Evolutionary conservation across 768 basidiomycete genomes (phyloP).

Genomic region (Crucibulum laeve): DNA sequence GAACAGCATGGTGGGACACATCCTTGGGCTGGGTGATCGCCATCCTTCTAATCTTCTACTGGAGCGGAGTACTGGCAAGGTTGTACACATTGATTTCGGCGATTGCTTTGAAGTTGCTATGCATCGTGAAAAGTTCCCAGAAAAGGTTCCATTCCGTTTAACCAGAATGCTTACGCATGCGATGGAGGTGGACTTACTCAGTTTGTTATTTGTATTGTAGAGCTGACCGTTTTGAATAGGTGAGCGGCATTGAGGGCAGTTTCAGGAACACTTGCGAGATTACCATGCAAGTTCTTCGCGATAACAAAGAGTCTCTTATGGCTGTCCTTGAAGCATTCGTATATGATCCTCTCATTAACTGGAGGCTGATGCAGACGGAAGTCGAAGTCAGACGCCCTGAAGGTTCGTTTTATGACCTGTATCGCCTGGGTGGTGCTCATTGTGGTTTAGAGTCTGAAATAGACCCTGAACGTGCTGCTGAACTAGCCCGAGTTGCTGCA

Average conservation of each 20-base stretch:
- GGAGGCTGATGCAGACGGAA: conserved; percentile 88
- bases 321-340: conserved; percentile 98
- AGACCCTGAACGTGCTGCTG: conserved; percentile 52
- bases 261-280: conserved; percentile 95
- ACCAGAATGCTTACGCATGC: conserved; percentile 98
- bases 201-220: background rate
- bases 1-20: conserved; percentile 98
- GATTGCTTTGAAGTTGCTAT: conserved; percentile 99
- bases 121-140: conserved; percentile 98
- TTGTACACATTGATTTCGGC: conserved; percentile 96
- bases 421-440: conserved; percentile 5
- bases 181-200: conserved; percentile 75
- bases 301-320: conserved; percentile 98
- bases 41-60: conserved; percentile 95
- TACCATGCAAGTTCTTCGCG: conserved; percentile 94
- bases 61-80: conserved; percentile 87
- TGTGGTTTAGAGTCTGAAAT: conserved; percentile 33
- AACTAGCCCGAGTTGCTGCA: conserved; percentile 61
- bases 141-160: conserved; percentile 96
- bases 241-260: conserved; percentile 97
- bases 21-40: conserved; percentile 94
- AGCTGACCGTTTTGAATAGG: conserved; percentile 40
- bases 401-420: conserved; percentile 33
- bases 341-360: conserved; percentile 96
- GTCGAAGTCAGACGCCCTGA: conserved; percentile 67